Percentiles rank a stretch among this genome's conserved stretches.
Evolutionary conservation across 495 filamentous ascomycete genomes (phyloP).

Genomic region (Diplogelasinospora grovesii): DNA sequence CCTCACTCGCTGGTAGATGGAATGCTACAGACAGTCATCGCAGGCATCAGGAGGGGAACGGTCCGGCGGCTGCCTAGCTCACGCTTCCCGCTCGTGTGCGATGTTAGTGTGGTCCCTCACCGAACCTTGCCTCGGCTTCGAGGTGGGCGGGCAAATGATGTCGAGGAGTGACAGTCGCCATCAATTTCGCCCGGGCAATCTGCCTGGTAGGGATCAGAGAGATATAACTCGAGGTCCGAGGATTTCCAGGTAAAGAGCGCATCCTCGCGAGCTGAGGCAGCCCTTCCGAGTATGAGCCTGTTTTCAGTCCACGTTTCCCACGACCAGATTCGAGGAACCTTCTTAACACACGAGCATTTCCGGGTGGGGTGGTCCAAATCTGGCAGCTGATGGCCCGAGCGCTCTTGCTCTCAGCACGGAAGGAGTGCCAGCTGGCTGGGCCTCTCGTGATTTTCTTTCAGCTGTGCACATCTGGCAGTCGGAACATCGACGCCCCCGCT

Average conservation of each 20-base stretch:
- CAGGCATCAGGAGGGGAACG: slow-evolving; percentile 19
- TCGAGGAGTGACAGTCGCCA: slow-evolving; percentile 1
- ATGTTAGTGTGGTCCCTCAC: slow-evolving; percentile 15
- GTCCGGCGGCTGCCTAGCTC: slow-evolving; percentile 26
- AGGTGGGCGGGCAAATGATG: slow-evolving; percentile 13
- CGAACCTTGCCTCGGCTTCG: slow-evolving; percentile 15
- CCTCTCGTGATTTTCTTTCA: too few species aligned
- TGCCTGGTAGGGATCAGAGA: slow-evolving; percentile 6
- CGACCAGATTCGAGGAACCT: slow-evolving; percentile 6
- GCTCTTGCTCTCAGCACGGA: too few species aligned
- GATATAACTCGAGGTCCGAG: slow-evolving; percentile 1
- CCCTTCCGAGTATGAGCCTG: slow-evolving; percentile 4
- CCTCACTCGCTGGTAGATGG: slow-evolving; percentile 21
- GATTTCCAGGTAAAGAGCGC: slow-evolving; percentile 4
- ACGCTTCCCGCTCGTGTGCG: slow-evolving; percentile 10
- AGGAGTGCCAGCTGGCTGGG: slow-evolving; percentile 8
- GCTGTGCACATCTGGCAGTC: too few species aligned
- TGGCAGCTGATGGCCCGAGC: too few species aligned
- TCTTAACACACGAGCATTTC: slow-evolving; percentile 4
- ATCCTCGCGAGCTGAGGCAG: slow-evolving; percentile 3
- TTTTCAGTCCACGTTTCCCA: slow-evolving; percentile 7
- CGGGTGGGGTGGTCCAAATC: background rate
- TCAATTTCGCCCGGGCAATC: slow-evolving; percentile 9
- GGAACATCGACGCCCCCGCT: too few species aligned
- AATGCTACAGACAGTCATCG: slow-evolving; percentile 28